A percentile compares a stretch with the other conserved stretches of the same genome.
phyloP scores from a whole-genome alignment of 1,284 basidiomycete species.

The Rhodotorula sp. region DNA sequence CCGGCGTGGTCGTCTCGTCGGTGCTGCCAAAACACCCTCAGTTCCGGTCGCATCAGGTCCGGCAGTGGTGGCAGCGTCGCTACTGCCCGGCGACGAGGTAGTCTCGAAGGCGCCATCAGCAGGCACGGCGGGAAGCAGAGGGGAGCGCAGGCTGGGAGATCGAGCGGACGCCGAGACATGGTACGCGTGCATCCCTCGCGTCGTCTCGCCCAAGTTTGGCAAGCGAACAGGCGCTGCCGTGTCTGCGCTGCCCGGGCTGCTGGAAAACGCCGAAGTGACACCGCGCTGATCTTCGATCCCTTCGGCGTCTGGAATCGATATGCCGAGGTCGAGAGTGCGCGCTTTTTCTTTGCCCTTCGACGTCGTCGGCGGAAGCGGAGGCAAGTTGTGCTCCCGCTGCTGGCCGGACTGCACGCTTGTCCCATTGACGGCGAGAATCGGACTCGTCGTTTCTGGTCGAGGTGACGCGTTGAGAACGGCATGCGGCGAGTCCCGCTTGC shows the following conservation, averaged over 20 bases:
- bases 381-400: background rate
- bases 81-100: too few relatives aligned
- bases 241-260: background rate
- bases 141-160: too few relatives aligned
- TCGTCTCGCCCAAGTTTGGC: background rate
- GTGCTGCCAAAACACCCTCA: background rate
- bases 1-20: background rate
- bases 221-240: background rate
- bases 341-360: constrained; percentile 15
- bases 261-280: background rate
- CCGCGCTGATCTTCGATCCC: background rate
- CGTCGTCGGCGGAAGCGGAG: background rate
- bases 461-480: too few relatives aligned
- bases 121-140: too few relatives aligned
- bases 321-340: constrained; percentile 16
- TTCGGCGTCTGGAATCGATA: background rate
- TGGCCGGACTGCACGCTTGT: too few relatives aligned
- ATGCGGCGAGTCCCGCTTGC: too few relatives aligned
- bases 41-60: too few relatives aligned
- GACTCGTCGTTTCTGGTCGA: too few relatives aligned
- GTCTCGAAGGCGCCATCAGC: too few relatives aligned
- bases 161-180: too few relatives aligned
- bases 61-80: too few relatives aligned
- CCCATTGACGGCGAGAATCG: too few relatives aligned
- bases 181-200: background rate